These are phyloP conservation scores for Chondrostereum purpureum DNA, from an alignment of 1,284 basidiomycete species.

Conservation along the genomic window DNA sequence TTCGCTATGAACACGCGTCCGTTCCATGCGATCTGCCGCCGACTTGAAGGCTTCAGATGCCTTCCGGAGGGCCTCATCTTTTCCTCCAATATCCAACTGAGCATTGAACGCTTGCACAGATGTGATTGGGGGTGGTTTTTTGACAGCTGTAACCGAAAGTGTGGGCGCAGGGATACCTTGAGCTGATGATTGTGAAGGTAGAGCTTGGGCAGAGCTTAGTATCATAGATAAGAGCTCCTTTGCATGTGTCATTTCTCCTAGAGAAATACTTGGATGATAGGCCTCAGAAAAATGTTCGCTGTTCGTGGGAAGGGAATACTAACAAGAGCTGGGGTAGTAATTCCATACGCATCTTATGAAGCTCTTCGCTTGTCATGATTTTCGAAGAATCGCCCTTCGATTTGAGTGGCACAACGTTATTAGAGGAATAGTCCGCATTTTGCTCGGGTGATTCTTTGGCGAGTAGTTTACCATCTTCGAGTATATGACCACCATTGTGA, in stretches of 20 bases:
- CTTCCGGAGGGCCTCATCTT: conserved; percentile 69
- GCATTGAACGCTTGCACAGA: conserved; percentile 72
- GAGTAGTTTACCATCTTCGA: conserved; percentile 16
- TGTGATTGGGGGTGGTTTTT: conserved; percentile 52
- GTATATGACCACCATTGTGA: conserved; percentile 31
- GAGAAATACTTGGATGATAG: conserved; percentile 48
- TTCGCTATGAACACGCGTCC: conserved; percentile 51
- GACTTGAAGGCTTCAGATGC: conserved; percentile 63
- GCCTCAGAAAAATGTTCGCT: conserved; percentile 1
- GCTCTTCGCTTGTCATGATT: conserved; percentile 67
- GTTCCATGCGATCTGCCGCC: conserved; percentile 64
- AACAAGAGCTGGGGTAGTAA: conserved; percentile 66
- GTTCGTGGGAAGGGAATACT: conserved; percentile 19
- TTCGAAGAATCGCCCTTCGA: conserved; percentile 26
- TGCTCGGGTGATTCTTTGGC: conserved; percentile 18
- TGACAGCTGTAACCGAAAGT: conserved; percentile 58
- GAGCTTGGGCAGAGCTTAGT: conserved; percentile 29
- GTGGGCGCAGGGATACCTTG: conserved; percentile 27
- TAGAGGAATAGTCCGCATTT: conserved; percentile 18
- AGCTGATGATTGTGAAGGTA: conserved; percentile 19
- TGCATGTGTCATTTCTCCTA: conserved; percentile 73
- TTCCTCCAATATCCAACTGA: conserved; percentile 66
- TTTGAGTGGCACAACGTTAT: conserved; percentile 22
- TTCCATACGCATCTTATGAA: conserved; percentile 65
- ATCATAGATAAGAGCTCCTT: conserved; percentile 60